Base-by-base conservation (phyloP, 2,329 filamentous ascomycete species). In the Zarea fungicola region DNA sequence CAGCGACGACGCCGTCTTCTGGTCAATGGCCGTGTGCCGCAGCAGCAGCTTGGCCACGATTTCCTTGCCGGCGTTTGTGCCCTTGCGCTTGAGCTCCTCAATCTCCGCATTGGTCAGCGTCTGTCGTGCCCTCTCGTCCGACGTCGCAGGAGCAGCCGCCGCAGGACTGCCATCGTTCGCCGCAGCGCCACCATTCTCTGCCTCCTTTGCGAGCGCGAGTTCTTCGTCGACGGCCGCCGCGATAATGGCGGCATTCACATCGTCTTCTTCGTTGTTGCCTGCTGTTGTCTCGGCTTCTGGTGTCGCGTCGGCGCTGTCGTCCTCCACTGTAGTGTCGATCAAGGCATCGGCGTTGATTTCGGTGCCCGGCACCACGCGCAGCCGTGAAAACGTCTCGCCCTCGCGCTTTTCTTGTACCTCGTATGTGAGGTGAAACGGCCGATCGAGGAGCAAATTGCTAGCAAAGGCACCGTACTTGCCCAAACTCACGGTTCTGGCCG, bases 401-500 rank as follows among this genome's bases (percentile, higher is more conserved):
- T 83, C 76, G 22, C 74, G 68, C 60, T 79, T 81, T 59, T 96
- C 89, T 54, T 86, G 78, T 2, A 97, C 76, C 65, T 97, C 92
- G 69, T 89, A 99, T 1, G 91, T 97, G 52, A 95, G 74, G 70
- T 96, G 82, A 64, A 89, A 96, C 0, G 93, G 93, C 7, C 93
- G 84, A n/a, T 89, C 86, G 54, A 99, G 80, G 39, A 99, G 81
- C 26, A 93, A 79, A 63, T 97, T 96, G 45, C 88, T 83, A 14
- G 89, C 85, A 63, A 99, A 96, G 2, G 83, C 82, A 55, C 93
- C 93, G 65, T 93, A 95, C 79, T 96, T 97, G 49, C 90, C 90
- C 28, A 97, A 75, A 2, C 88, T 89, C 55, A 97, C 86, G 37
- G 82, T 88, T 34, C 91, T 96, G 58, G 32, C 18, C 64, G 52